phyloP scores from a whole-genome alignment of 179 eudicot genomes.

The Actinidia polygama region DNA sequence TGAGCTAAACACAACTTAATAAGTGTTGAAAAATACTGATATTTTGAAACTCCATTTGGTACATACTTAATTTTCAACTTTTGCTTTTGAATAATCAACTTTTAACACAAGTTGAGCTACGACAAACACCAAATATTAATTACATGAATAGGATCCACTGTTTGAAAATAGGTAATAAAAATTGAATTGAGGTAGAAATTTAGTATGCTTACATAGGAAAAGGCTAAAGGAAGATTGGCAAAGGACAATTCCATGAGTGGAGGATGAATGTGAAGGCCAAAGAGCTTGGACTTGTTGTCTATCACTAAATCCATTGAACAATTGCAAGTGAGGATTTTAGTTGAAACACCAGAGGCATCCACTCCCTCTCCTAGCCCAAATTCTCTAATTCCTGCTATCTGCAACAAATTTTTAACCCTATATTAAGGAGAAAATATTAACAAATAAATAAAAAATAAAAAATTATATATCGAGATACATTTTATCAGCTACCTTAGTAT shows the following conservation, averaged over 20 bases:
- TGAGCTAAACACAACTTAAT: too few relatives aligned
- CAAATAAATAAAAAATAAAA: too few relatives aligned
- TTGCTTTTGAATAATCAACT: too few relatives aligned
- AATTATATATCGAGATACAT: too few relatives aligned
- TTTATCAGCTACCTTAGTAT: too few relatives aligned
- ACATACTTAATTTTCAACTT: too few relatives aligned
- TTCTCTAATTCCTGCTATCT: conserved; percentile 49
- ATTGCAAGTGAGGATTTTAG: conserved; percentile 63
- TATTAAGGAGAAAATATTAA: neutral
- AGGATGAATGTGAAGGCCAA: conserved; percentile 54
- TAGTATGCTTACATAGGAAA: conserved; percentile 49
- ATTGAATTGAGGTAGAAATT: neutral
- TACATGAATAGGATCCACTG: too few relatives aligned
- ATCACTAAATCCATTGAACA: conserved; percentile 52
- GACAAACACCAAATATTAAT: too few relatives aligned
- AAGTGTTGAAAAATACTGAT: too few relatives aligned
- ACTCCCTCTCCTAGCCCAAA: conserved; percentile 75
- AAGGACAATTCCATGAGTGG: conserved; percentile 50
- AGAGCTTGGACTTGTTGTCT: conserved; percentile 74
- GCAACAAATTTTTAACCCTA: conserved; percentile 13
- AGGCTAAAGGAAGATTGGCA: conserved; percentile 47
- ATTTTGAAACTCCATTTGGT: too few relatives aligned
- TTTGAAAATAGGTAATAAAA: neutral
- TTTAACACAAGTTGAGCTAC: too few relatives aligned
- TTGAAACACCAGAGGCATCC: conserved; percentile 75